A percentile compares a stretch with the other conserved stretches of the same genome.
These are phyloP conservation scores for Penicillium paxilli DNA, from an alignment of 495 filamentous ascomycete species.

Conservation along the genomic window DNA sequence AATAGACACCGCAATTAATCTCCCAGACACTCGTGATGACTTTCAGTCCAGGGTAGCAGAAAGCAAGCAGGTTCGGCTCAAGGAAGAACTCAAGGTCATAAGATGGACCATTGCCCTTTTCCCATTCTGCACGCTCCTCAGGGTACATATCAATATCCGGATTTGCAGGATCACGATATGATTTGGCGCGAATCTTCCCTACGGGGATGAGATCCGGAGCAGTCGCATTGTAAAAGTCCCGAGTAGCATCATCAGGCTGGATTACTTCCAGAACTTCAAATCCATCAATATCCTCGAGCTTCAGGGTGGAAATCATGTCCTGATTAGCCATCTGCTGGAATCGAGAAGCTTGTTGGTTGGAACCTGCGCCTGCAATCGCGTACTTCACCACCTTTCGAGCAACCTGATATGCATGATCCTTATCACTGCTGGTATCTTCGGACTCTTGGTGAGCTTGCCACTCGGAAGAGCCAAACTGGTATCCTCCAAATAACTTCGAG, in stretches of 20 bases:
- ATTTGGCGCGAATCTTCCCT: conserved; percentile 44
- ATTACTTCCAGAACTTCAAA: conserved; percentile 58
- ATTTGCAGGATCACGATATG: conserved; percentile 41
- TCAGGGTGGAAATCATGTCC: conserved; percentile 29
- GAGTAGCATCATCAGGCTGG: conserved; percentile 34
- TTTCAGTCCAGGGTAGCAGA: conserved; percentile 76
- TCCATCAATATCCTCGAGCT: conserved; percentile 46
- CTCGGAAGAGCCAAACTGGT: conserved; percentile 33
- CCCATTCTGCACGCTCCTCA: conserved; percentile 35
- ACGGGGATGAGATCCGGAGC: conserved; percentile 39
- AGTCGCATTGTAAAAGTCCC: conserved; percentile 42
- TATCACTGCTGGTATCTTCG: neutral
- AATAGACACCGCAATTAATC: conserved; percentile 60
- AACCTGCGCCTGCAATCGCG: conserved; percentile 41
- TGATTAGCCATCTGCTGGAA: conserved; percentile 28
- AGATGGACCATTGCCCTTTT: conserved; percentile 17
- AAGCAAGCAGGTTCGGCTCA: conserved; percentile 62
- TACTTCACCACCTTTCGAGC: conserved; percentile 47
- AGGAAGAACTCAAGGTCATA: conserved; percentile 62
- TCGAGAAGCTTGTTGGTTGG: conserved; percentile 32
- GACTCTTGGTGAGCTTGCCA: neutral
- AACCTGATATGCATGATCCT: conserved; percentile 13
- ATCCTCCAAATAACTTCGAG: conserved; percentile 59
- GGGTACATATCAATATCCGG: conserved; percentile 43
- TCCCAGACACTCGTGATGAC: conserved; percentile 62